phyloP scores from a whole-genome alignment of 352 stramenopile genomes.

The Aphanomyces euteiches region DNA sequence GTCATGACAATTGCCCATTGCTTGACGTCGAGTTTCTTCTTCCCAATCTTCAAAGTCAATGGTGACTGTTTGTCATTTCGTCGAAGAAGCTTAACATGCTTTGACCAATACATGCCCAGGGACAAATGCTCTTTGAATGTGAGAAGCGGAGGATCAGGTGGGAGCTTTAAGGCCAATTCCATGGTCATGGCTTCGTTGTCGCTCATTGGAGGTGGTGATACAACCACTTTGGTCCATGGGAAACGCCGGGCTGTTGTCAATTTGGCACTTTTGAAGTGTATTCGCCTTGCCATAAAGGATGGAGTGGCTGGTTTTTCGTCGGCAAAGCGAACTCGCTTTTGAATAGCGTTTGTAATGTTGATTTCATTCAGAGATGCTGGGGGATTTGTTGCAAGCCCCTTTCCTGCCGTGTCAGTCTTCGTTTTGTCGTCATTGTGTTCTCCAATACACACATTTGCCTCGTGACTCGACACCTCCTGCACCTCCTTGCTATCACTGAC shows the following conservation, averaged over 20 bases:
- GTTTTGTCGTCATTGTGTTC: too few species aligned
- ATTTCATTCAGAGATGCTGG: background rate
- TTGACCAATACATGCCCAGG: background rate
- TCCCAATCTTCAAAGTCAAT: background rate
- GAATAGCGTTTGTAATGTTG: background rate
- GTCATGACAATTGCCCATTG: background rate
- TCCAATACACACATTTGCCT: too few species aligned
- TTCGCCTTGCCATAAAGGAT: background rate
- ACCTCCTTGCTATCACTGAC: too few species aligned
- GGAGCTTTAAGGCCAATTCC: background rate
- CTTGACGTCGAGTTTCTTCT: background rate
- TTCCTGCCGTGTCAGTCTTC: too few species aligned
- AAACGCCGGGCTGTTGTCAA: background rate
- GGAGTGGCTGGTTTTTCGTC: background rate
- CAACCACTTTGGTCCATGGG: background rate
- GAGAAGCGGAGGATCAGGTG: background rate
- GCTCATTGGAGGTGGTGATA: background rate
- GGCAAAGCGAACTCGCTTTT: slow-evolving; percentile 7
- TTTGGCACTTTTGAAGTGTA: background rate
- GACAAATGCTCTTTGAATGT: background rate
- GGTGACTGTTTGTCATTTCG: background rate
- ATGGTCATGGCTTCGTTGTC: background rate
- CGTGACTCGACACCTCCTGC: too few species aligned
- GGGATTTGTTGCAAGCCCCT: too few species aligned
- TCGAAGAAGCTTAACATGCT: slow-evolving; percentile 4